Evolutionary conservation across 2,329 filamentous ascomycete species (phyloP).

Genomic region (Neurospora crassa): DNA sequence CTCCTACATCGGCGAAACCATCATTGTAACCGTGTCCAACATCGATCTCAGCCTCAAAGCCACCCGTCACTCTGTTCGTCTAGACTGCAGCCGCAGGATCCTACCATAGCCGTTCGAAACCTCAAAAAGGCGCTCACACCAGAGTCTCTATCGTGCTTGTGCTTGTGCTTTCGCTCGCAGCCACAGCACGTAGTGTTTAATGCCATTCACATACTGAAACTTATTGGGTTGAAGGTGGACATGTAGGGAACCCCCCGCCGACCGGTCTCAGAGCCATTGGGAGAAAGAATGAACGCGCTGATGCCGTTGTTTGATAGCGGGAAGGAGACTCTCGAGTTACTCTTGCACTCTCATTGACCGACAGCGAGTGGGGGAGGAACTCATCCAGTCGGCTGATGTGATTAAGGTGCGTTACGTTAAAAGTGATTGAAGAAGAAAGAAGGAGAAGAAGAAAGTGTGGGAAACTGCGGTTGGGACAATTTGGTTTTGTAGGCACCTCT

Average conservation of each 20-base stretch:
- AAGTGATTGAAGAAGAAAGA: slow-evolving; percentile 30
- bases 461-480: not conserved
- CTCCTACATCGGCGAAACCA: slow-evolving; percentile 8
- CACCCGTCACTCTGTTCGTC: too few relatives aligned
- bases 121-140: too few relatives aligned
- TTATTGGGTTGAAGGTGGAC: not conserved
- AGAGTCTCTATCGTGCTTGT: too few relatives aligned
- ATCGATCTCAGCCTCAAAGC: slow-evolving; percentile 25
- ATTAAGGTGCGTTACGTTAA: slow-evolving; percentile 40
- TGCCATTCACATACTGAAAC: not conserved
- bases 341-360: slow-evolving; percentile 33
- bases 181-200: too few relatives aligned
- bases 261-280: slow-evolving; percentile 1
- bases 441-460: slow-evolving; percentile 3
- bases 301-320: not conserved
- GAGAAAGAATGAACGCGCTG: not conserved
- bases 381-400: slow-evolving; percentile 43
- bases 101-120: too few relatives aligned
- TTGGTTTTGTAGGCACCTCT: not conserved
- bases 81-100: too few relatives aligned
- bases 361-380: slow-evolving; percentile 36
- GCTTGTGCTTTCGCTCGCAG: too few relatives aligned
- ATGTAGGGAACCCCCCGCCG: slow-evolving; percentile 5
- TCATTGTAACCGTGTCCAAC: slow-evolving; percentile 27
- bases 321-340: not conserved